Conservation (phyloP, 2,329 filamentous ascomycete species). For the Aspergillus sp. region DNA sequence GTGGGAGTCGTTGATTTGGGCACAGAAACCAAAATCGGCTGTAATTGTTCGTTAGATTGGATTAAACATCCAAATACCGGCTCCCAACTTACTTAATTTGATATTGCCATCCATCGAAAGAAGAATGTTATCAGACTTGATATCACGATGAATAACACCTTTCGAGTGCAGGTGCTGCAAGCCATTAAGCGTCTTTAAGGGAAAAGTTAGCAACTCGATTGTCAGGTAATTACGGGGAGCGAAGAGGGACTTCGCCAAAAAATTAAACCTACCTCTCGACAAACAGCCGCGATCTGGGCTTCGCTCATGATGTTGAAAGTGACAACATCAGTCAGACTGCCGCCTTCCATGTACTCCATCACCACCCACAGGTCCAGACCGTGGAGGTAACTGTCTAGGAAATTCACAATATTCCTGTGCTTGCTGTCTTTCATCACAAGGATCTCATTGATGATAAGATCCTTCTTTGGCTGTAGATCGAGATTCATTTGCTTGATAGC, state of each 20-base stretch:
- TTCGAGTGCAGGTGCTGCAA: slow-evolving; percentile 96
- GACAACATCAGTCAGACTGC: slow-evolving; percentile 94
- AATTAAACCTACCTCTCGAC: slow-evolving; percentile 65
- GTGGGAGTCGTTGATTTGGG: slow-evolving; percentile 94
- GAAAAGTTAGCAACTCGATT: slow-evolving; percentile 17
- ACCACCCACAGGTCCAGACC: slow-evolving; percentile 94
- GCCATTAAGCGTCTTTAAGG: slow-evolving; percentile 70
- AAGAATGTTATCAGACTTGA: slow-evolving; percentile 98
- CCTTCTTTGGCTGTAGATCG: slow-evolving; percentile 97
- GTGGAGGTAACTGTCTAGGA: slow-evolving; percentile 93
- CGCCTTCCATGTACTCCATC: slow-evolving; percentile 99
- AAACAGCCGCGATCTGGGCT: slow-evolving; percentile 93
- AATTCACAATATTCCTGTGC: slow-evolving; percentile 98
- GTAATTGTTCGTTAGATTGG: slow-evolving; percentile 22
- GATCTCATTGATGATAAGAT: slow-evolving; percentile 98
- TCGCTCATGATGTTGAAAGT: slow-evolving; percentile 99
- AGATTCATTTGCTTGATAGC: slow-evolving; percentile 99
- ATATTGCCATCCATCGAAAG: slow-evolving; percentile 93
- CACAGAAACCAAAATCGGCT: slow-evolving; percentile 99
- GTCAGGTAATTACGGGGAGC: neutral
- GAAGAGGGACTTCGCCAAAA: neutral
- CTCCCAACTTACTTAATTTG: slow-evolving; percentile 76
- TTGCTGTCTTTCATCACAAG: slow-evolving; percentile 99
- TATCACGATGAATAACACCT: slow-evolving; percentile 96
- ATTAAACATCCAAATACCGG: neutral